phyloP scores from a whole-genome alignment of 306 rosid species.

The Prunus dulcis region DNA sequence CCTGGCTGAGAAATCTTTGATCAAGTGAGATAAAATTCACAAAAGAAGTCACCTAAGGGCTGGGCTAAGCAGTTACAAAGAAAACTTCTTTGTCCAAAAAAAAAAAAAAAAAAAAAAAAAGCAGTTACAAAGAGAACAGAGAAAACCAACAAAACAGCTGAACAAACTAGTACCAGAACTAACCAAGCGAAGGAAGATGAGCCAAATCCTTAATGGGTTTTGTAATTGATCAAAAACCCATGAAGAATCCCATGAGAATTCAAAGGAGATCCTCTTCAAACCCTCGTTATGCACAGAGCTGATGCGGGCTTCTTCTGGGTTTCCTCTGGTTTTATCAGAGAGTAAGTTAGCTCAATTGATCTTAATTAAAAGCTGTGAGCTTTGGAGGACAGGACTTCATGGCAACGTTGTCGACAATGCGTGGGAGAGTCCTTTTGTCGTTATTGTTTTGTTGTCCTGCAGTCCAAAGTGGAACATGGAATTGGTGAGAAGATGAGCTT shows the following conservation, averaged over 20 bases:
- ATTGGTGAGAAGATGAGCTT: conserved; percentile 43
- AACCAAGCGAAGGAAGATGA: conserved; percentile 18
- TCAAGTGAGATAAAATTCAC: neutral
- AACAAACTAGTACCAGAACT: conserved; percentile 1
- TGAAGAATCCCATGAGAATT: conserved; percentile 32
- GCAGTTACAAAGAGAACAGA: conserved; percentile 3
- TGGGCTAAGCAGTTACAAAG: neutral
- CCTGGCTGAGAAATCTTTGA: neutral
- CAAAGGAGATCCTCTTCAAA: conserved; percentile 38
- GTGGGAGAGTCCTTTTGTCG: conserved; percentile 66
- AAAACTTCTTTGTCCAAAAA: too few species aligned
- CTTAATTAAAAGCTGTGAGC: conserved; percentile 29
- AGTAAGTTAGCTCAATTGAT: conserved; percentile 11
- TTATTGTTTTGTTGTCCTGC: conserved; percentile 55
- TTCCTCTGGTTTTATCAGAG: conserved; percentile 23
- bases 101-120: too few species aligned
- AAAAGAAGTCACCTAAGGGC: neutral
- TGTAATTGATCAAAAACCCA: conserved; percentile 39
- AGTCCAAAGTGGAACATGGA: conserved; percentile 55
- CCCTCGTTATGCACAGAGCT: conserved; percentile 9
- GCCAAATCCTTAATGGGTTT: conserved; percentile 42
- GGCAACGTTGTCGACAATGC: conserved; percentile 72
- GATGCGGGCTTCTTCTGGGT: conserved; percentile 7
- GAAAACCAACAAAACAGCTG: conserved; percentile 37
- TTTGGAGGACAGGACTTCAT: conserved; percentile 37